Conservation (phyloP, 2,329 filamentous ascomycete species). For the Arthroderma uncinatum region DNA sequence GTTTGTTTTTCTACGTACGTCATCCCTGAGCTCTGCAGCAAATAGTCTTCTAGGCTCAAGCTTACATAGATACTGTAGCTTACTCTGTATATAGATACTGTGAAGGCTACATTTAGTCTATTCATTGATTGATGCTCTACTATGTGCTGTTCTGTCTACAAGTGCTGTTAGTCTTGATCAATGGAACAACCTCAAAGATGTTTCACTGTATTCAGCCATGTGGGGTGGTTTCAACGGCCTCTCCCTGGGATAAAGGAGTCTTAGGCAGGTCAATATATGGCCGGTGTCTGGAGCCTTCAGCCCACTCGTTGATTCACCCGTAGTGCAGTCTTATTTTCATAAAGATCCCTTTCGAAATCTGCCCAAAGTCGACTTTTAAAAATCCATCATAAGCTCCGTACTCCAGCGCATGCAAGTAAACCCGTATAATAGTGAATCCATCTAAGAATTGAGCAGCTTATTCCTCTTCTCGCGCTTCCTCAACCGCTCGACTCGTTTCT, state of each 20-base stretch:
- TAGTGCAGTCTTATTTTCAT: neutral
- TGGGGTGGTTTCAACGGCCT: neutral
- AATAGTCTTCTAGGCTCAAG: neutral
- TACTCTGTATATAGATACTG: no score
- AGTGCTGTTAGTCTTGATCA: neutral
- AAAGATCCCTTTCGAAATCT: neutral
- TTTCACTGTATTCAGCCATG: neutral
- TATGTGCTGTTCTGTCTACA: no score
- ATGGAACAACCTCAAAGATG: neutral
- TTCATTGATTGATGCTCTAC: no score
- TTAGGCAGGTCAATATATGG: neutral
- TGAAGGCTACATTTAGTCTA: no score
- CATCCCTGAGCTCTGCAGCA: neutral
- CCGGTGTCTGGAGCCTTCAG: no score
- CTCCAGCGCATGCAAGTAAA: neutral
- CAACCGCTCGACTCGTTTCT: conserved; percentile 81
- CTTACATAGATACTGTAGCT: no score
- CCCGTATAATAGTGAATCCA: neutral
- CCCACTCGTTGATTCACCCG: neutral
- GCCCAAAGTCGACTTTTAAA: neutral
- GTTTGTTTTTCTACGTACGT: conserved; percentile 1
- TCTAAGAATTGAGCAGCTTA: conserved; percentile 37
- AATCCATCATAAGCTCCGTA: neutral
- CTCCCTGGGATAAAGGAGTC: neutral
- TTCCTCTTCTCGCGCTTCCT: conserved; percentile 94